These are phyloP conservation scores for Spinellus fusiger DNA, from an alignment of 192 early-diverging fungal genomes.

Conservation along the genomic window DNA sequence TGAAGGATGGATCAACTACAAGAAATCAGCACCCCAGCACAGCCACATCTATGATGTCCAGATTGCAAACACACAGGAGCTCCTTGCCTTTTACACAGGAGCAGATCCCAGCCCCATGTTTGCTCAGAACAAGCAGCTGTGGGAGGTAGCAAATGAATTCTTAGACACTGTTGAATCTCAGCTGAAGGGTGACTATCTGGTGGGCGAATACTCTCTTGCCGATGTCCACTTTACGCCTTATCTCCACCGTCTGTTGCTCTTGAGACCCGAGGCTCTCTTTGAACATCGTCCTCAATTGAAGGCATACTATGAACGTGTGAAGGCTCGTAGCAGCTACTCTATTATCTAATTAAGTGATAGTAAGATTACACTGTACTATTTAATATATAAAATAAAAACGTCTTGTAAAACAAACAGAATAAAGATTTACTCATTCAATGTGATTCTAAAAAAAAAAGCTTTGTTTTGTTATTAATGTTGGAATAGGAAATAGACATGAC, in stretches of 20 bases:
- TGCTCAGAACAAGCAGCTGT: constrained; percentile 1
- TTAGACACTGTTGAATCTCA: constrained; percentile 6
- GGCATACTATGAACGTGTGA: constrained; percentile 6
- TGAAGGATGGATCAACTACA: constrained; percentile 2
- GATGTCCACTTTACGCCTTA: constrained; percentile 18
- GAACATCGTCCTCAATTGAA: constrained; percentile 4
- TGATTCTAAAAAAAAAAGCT: no score
- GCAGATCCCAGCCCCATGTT: constrained; percentile 7
- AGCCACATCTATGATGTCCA: constrained; percentile 6
- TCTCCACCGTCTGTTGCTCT: constrained; percentile 7
- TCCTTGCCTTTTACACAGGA: background rate
- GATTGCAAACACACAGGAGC: background rate
- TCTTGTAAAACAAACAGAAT: no score
- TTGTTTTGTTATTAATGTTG: no score
- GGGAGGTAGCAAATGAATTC: background rate
- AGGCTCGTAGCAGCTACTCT: constrained; percentile 12
- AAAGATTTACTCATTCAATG: no score
- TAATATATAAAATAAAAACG: no score
- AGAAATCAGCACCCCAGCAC: constrained; percentile 7
- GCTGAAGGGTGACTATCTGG: background rate
- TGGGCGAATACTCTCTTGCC: constrained; percentile 8
- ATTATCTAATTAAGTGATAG: background rate
- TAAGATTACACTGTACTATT: no score
- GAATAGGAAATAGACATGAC: no score
- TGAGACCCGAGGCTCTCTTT: constrained; percentile 7